These are phyloP conservation scores for Russula compacta DNA, from an alignment of 768 basidiomycete species.

Conservation along the genomic window DNA sequence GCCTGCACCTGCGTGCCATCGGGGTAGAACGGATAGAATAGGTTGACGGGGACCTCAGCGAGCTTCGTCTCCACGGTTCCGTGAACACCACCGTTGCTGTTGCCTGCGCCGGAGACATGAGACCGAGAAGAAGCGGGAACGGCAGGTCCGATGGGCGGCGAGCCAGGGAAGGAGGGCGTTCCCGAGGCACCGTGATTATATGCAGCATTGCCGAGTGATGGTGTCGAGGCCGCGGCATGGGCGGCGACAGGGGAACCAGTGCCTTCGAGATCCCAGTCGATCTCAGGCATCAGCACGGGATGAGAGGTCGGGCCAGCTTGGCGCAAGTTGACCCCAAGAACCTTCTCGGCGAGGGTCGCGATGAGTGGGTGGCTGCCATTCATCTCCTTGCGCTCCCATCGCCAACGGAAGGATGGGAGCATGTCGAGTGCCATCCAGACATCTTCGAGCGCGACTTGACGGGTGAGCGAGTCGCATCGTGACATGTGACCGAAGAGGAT, in stretches of 20 bases:
- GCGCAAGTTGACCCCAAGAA: constrained; percentile 66
- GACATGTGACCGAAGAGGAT: constrained; percentile 84
- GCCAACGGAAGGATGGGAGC: constrained; percentile 84
- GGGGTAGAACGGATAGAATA: constrained; percentile 76
- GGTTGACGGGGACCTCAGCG: constrained; percentile 54
- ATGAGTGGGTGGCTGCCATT: constrained; percentile 80
- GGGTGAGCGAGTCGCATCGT: constrained; percentile 55
- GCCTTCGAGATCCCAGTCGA: constrained; percentile 38
- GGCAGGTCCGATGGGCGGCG: constrained; percentile 19
- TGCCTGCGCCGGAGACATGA: constrained; percentile 1
- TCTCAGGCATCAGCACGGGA: constrained; percentile 34
- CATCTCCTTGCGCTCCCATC: constrained; percentile 80
- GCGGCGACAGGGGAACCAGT: constrained; percentile 9
- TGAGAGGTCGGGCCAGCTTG: constrained; percentile 37
- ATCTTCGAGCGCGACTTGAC: constrained; percentile 64
- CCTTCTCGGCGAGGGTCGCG: constrained; percentile 70
- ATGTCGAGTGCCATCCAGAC: constrained; percentile 83
- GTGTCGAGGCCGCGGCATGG: constrained; percentile 17
- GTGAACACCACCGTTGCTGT: neutral
- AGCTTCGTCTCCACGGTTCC: constrained; percentile 29
- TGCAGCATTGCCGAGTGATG: constrained; percentile 27
- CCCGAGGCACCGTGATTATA: constrained; percentile 23
- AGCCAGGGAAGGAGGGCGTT: constrained; percentile 24
- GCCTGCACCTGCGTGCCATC: constrained; percentile 32
- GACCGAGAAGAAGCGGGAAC: neutral